phyloP scores from a whole-genome alignment of 2,329 filamentous ascomycete species.

The Aspergillus vadensis region DNA sequence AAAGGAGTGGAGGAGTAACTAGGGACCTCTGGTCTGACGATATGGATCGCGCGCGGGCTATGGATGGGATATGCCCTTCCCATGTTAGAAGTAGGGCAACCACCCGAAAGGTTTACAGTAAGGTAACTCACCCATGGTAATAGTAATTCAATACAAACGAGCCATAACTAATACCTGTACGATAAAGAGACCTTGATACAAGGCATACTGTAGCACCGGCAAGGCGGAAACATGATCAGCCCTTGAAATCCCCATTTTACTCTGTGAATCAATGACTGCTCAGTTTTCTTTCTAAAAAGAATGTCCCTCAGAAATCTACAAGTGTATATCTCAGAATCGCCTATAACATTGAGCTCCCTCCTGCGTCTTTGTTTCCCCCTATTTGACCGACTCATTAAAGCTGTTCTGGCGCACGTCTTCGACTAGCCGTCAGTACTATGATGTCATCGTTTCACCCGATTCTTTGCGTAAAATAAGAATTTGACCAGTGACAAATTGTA shows the following conservation, averaged over 20 bases:
- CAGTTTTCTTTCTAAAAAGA: too few species aligned
- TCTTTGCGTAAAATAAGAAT: neutral
- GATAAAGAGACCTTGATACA: neutral
- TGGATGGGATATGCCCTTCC: neutral
- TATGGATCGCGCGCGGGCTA: neutral
- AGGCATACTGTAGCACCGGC: too few species aligned
- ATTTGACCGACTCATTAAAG: conserved; percentile 12
- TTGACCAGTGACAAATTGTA: neutral
- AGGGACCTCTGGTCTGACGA: neutral
- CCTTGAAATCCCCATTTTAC: neutral
- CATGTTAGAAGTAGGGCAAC: neutral
- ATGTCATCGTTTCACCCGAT: conserved; percentile 22
- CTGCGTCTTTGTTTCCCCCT: neutral
- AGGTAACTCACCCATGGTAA: neutral
- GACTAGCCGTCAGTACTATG: conserved; percentile 17
- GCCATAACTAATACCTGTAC: neutral
- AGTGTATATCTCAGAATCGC: neutral
- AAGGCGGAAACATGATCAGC: neutral
- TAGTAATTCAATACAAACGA: neutral
- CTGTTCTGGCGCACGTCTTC: neutral
- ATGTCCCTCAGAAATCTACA: too few species aligned
- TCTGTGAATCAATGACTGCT: neutral
- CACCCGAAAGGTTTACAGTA: neutral
- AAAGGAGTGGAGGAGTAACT: neutral
- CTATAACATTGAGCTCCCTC: neutral